These are phyloP conservation scores for Sporothrix sp. DNA, from an alignment of 2,329 filamentous ascomycete genomes.

Conservation along the genomic window DNA sequence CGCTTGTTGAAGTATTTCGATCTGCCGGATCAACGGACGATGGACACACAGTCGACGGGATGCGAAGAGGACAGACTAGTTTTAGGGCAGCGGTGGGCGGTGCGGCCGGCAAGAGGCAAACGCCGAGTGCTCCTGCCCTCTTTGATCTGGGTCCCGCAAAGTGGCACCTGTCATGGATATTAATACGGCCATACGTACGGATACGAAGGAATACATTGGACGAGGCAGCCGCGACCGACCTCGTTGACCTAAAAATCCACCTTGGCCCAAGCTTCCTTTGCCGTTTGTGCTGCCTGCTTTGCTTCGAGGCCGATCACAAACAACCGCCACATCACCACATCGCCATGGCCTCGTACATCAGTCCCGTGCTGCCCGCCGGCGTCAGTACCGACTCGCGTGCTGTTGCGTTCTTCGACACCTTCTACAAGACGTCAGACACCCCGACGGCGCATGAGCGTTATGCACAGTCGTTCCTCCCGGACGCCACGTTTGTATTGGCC, in stretches of 20 bases:
- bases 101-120: too few relatives aligned
- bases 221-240: not conserved
- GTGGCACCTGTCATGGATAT: too few relatives aligned
- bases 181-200: too few relatives aligned
- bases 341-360: conserved; percentile 10
- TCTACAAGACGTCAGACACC: conserved; percentile 25
- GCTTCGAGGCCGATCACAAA: too few relatives aligned
- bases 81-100: too few relatives aligned
- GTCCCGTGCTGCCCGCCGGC: conserved; percentile 12
- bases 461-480: conserved; percentile 21
- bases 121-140: not conserved
- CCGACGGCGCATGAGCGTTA: conserved; percentile 24
- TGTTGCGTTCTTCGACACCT: conserved; percentile 22
- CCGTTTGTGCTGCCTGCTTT: not conserved
- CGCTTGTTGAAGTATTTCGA: not conserved
- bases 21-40: not conserved
- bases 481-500: conserved; percentile 25
- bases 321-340: too few relatives aligned
- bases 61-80: not conserved
- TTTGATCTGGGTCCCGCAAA: not conserved
- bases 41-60: not conserved
- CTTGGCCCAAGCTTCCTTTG: not conserved
- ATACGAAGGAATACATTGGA: not conserved
- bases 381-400: conserved; percentile 18
- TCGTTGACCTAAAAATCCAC: not conserved